Percentiles rank a stretch among this genome's conserved stretches.
These are phyloP conservation scores for Filosporella fistucella DNA, from an alignment of 495 filamentous ascomycete species.

Conservation along the genomic window DNA sequence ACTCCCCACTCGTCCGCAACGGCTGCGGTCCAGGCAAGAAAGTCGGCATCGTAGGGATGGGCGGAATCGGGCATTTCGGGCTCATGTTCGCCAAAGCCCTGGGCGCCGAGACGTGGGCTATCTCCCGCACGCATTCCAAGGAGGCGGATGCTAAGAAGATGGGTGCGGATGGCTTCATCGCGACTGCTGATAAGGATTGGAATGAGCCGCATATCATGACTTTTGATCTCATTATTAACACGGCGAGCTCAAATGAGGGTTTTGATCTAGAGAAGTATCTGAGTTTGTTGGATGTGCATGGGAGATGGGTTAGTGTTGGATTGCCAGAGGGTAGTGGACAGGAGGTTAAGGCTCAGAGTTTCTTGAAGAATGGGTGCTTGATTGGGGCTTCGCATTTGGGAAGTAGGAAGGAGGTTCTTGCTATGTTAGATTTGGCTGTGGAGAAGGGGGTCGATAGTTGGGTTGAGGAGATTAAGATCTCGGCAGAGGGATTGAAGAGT, in stretches of 20 bases:
- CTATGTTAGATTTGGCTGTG: conserved; percentile 77
- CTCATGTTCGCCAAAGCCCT: conserved; percentile 68
- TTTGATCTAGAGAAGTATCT: conserved; percentile 66
- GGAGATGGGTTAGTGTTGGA: conserved; percentile 77
- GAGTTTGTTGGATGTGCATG: conserved; percentile 76
- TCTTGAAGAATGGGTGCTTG: conserved; percentile 71
- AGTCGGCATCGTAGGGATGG: conserved; percentile 66
- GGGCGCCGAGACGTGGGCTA: conserved; percentile 66
- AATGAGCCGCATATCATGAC: conserved; percentile 46
- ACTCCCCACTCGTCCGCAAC: conserved; percentile 70
- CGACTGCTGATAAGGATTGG: conserved; percentile 64
- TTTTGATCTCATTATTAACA: conserved; percentile 58
- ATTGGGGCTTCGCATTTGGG: conserved; percentile 82
- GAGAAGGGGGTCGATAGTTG: conserved; percentile 78
- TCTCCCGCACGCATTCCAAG: conserved; percentile 64
- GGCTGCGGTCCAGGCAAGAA: conserved; percentile 76
- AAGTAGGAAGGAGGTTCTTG: conserved; percentile 71
- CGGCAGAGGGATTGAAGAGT: conserved; percentile 61
- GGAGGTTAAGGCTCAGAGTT: conserved; percentile 68
- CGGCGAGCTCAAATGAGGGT: conserved; percentile 44
- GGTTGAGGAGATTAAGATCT: conserved; percentile 75
- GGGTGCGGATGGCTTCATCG: conserved; percentile 72
- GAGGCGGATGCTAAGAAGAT: conserved; percentile 62
- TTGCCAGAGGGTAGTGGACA: conserved; percentile 78
- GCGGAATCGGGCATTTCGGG: conserved; percentile 73